Evolutionary conservation across 2,329 filamentous ascomycete genomes (phyloP), one percentile per base, ranked within the genome.

Genomic region (Talaromyces albobiverticillius): DNA sequence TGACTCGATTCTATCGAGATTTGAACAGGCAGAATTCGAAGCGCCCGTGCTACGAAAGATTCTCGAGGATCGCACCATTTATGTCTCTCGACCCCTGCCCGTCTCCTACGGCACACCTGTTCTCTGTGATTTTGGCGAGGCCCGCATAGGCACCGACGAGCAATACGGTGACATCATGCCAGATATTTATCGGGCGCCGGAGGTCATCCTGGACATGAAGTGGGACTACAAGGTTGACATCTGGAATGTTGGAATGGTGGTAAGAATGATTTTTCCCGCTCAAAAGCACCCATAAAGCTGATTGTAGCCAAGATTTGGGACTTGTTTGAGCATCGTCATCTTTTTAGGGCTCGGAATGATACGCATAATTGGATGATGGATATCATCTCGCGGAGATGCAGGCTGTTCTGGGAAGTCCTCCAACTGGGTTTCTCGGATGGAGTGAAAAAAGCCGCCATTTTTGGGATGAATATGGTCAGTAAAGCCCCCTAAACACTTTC

Each of bases 31-130:
- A 3, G 76, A 79, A 54, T 57, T 76, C 2, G 26, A 63, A 4
- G n/a, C 61, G 4, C 77, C 77, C 1, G 66, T 53, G 16, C 72
- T 76, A 0, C 65, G 76, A 11, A 81, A 81, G 51, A 57, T 71
- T 3, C 43, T 56, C 3, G 32, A 50, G 4, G 40, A 45, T 32
- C 49, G 54, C 3, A 61, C 64, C 54, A 65, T 74, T 10, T 73
- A 72, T 60, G 59, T 62, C 36, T 71, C 64, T 26, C 51, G 57
- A 45, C 65, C 59, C 59, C 52, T 69, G 69, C 38, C 67, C 65
- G 14, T 62, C 57, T 51, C 29, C 4, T 22, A 46, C n/a, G 53
- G 53, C 13, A 36, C 41, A 3, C 53, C 53, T 16, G 25, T 46
- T 49, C 58, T 70, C 49, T 64, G 67, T 48, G 71, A 74, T 58